Evolutionary conservation across 2,329 filamentous ascomycete species (phyloP), one percentile per base, ranked within the genome.

Genomic region (Arthrocladium fulminans): DNA sequence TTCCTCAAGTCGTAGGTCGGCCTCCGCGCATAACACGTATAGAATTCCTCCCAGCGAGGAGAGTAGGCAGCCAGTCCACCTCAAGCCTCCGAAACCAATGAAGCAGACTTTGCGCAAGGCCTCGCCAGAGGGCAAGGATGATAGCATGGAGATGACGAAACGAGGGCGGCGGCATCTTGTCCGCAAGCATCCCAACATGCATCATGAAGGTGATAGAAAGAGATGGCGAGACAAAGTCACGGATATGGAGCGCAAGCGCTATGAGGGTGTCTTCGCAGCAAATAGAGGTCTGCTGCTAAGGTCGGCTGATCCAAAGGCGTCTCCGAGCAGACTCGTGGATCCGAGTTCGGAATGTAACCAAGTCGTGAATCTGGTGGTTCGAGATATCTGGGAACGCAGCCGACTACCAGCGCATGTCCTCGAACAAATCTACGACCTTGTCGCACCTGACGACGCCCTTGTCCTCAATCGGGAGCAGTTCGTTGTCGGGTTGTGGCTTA

Each of bases 201-300:
- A 72, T 51, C 66, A 68, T 44, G 70, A 73, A 59, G 70, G 70
- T 3, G 67, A 72, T 57, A 69, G 70, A 7, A 71, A 67, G 51
- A 58, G 66, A 48, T 73, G 69, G 67, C 61, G 65, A 35, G 65
- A 65, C 40, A 65, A 67, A 49, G 57, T 73, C 10, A 69, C 65
- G 1, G 69, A 71, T 51, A 60, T 63, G 23, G 68, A 73, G 48
- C 63, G 70, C 29, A 73, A 71, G 53, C 61, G 70, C 45, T 74
- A 73, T 51, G 71, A 74, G 57, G 71, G 70, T 3, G 69, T 74
- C 3, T 74, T 71, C 70, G 71, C 70, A 24, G 70, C 71, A 3
- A 74, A 74, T 51, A 66, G 66, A 58, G 70, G 71, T 9, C 47
- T 69, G 15, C 59, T 65, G 32, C 59, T 70, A 23, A 60, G 15